Percentiles rank a stretch among this genome's conserved stretches.
Conservation (phyloP, 169 alveolate genomes). For the Cryptosporidium andersoni region DNA sequence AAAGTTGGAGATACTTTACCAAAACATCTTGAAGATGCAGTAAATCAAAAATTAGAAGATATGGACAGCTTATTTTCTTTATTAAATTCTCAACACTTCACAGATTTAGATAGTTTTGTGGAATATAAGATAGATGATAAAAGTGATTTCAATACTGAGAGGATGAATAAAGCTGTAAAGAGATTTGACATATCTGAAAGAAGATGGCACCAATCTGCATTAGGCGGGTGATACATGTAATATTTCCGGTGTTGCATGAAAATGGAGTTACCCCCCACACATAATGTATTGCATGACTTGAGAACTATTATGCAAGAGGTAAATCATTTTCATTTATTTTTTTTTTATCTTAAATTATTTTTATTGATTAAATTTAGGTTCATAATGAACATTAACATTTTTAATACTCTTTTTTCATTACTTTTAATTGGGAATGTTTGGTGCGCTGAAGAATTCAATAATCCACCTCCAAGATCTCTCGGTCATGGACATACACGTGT, state of each 20-base stretch:
- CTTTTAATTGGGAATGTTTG: not conserved
- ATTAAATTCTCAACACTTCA: conserved; percentile 20
- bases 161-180: conserved; percentile 24
- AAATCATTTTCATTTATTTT: not conserved
- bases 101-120: conserved; percentile 45
- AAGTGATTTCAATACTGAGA: conserved; percentile 13
- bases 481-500: conserved; percentile 42
- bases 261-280: not conserved
- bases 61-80: conserved; percentile 34
- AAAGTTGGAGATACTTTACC: conserved; percentile 47
- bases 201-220: not conserved
- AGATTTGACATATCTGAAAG: conserved; percentile 35
- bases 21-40: conserved; percentile 3
- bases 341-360: not conserved
- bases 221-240: not conserved
- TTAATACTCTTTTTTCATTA: conserved; percentile 8
- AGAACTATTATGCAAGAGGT: not conserved
- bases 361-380: not conserved
- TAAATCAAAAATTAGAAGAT: not conserved
- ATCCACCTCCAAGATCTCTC: conserved; percentile 43
- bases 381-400: not conserved
- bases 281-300: not conserved
- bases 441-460: conserved; percentile 3
- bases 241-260: not conserved
- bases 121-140: conserved; percentile 46